These are phyloP conservation scores for Metarhizium humberi DNA, from an alignment of 2,329 filamentous ascomycete species.

Conservation along the genomic window DNA sequence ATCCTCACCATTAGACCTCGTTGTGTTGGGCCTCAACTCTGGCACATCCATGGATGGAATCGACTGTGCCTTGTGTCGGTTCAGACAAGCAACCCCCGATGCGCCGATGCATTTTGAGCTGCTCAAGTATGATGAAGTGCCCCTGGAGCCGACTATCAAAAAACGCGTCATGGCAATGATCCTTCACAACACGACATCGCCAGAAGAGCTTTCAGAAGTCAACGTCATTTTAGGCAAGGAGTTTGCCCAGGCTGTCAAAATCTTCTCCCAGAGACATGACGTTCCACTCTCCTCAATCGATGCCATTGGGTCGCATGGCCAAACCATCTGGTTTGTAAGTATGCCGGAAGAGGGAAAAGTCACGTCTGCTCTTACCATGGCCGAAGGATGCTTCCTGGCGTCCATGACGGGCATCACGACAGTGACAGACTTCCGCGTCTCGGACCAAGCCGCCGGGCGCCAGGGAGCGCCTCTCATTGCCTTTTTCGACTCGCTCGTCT, in stretches of 20 bases:
- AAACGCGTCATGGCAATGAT: conserved; percentile 49
- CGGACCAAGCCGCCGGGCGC: conserved; percentile 37
- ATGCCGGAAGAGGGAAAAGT: conserved; percentile 39
- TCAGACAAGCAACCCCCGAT: conserved; percentile 41
- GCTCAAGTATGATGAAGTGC: conserved; percentile 47
- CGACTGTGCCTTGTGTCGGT: conserved; percentile 48
- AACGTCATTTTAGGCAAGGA: conserved; percentile 48
- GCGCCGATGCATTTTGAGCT: conserved; percentile 46
- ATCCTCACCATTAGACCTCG: conserved; percentile 33
- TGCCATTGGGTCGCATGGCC: conserved; percentile 46
- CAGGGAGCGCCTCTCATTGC: conserved; percentile 40
- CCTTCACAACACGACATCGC: conserved; percentile 40
- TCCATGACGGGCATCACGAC: conserved; percentile 46
- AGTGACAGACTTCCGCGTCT: conserved; percentile 43
- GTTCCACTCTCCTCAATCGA: conserved; percentile 38
- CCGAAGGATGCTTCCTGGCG: conserved; percentile 46
- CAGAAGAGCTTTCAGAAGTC: conserved; percentile 44
- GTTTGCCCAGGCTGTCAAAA: conserved; percentile 41
- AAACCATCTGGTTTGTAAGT: conserved; percentile 47
- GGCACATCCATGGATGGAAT: conserved; percentile 47
- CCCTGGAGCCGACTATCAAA: conserved; percentile 43
- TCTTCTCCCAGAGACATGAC: conserved; percentile 36
- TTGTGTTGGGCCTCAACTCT: conserved; percentile 40
- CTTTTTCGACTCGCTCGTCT: conserved; percentile 42
- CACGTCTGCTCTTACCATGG: conserved; percentile 43